These are phyloP conservation scores for Apiospora saccharicola DNA, from an alignment of 2,329 filamentous ascomycete genomes.

Conservation along the genomic window DNA sequence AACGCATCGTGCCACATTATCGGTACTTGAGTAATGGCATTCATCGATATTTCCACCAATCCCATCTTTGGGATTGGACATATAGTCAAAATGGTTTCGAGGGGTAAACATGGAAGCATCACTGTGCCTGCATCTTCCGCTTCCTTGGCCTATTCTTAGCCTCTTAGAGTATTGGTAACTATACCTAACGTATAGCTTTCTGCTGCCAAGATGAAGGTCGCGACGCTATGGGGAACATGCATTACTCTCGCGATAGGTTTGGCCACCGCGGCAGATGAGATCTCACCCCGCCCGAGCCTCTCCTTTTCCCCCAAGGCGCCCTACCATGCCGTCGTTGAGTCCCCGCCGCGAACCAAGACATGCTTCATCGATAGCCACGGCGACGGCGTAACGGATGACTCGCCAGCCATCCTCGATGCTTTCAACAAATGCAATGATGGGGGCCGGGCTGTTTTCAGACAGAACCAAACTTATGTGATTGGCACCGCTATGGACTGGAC, in stretches of 20 bases:
- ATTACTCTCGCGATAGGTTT: neutral
- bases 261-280: neutral
- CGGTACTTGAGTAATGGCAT: neutral
- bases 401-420: constrained; percentile 56
- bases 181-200: neutral
- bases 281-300: neutral
- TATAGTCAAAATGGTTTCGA: neutral
- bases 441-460: constrained; percentile 59
- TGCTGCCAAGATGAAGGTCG: neutral
- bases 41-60: constrained; percentile 7
- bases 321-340: neutral
- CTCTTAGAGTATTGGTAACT: neutral
- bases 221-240: neutral
- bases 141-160: neutral
- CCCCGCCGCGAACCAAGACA: neutral
- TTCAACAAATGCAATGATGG: constrained; percentile 67
- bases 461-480: constrained; percentile 64
- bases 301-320: neutral
- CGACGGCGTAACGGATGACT: constrained; percentile 33
- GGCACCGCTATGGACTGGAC: constrained; percentile 71
- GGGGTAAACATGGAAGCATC: neutral
- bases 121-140: neutral
- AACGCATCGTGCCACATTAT: neutral
- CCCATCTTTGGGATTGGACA: neutral
- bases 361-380: constrained; percentile 24